Conservation (phyloP, 208 protist species). For the Leptomonas pyrrhocoris region DNA sequence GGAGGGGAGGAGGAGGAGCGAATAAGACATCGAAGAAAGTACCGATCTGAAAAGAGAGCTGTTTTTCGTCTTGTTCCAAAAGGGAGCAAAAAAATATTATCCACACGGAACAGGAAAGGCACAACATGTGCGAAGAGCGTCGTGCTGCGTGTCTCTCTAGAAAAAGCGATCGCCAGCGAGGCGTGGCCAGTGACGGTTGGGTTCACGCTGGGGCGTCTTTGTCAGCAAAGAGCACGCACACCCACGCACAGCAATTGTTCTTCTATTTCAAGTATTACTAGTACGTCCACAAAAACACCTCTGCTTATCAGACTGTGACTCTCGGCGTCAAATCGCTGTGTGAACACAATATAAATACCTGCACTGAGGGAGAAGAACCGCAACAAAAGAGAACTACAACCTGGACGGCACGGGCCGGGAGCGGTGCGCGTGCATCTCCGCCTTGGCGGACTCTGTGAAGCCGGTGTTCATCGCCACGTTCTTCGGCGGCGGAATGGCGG, state of each 20-base stretch:
- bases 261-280: neutral
- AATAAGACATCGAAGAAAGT: neutral
- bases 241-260: neutral
- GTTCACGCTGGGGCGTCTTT: no score
- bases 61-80: no score
- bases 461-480: conserved; percentile 49
- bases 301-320: neutral
- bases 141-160: no score
- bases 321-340: conserved; percentile 1
- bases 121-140: no score
- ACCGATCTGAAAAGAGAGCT: no score
- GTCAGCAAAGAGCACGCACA: no score
- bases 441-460: conserved; percentile 60
- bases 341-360: conserved; percentile 9
- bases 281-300: neutral
- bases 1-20: no score
- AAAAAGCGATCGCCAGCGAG: no score
- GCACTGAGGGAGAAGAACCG: neutral
- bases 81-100: no score
- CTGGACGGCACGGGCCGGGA: conserved; percentile 12
- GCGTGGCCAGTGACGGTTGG: no score
- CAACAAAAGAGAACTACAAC: conserved; percentile 11
- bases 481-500: conserved; percentile 60
- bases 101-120: no score
- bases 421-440: conserved; percentile 36